Percentiles rank a stretch among this genome's conserved stretches.
phyloP scores from a whole-genome alignment of 208 protist genomes.

The Leishmania gerbilli region DNA sequence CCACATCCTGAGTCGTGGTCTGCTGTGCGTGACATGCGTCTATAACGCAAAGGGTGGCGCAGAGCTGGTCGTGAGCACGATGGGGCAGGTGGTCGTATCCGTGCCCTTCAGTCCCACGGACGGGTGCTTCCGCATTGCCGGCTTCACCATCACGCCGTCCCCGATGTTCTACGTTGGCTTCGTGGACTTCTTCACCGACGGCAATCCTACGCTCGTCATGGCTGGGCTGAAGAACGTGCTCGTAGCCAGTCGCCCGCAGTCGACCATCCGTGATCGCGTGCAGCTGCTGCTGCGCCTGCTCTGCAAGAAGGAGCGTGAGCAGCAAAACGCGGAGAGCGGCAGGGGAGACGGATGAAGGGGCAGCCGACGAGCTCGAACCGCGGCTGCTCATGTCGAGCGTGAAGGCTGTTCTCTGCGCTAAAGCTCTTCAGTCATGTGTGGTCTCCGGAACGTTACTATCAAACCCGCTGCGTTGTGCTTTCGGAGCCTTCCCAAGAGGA shows the following conservation, averaged over 20 bases:
- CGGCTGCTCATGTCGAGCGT: not conserved
- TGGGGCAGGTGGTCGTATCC: constrained; percentile 73
- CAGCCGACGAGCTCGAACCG: not conserved
- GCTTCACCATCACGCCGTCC: constrained; percentile 59
- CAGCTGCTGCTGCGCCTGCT: constrained; percentile 59
- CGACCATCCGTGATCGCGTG: constrained; percentile 38
- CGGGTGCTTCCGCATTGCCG: constrained; percentile 59
- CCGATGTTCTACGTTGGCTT: constrained; percentile 80
- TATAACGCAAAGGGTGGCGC: constrained; percentile 20
- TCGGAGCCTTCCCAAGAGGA: not conserved
- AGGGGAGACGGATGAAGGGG: constrained; percentile 4
- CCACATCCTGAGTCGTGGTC: constrained; percentile 76
- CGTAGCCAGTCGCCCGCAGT: constrained; percentile 50
- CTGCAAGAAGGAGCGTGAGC: constrained; percentile 26
- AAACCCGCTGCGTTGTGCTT: not conserved
- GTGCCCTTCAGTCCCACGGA: constrained; percentile 55
- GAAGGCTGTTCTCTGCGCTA: not conserved
- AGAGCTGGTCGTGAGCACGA: constrained; percentile 79
- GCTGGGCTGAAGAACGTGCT: constrained; percentile 72
- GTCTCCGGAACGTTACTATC: not conserved
- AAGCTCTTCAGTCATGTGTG: not conserved
- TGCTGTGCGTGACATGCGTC: constrained; percentile 48
- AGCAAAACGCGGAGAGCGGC: constrained; percentile 8
- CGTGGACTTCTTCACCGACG: constrained; percentile 74
- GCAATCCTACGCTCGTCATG: constrained; percentile 65